Base-by-base conservation (phyloP, 2,329 filamentous ascomycete species). In the Bipolaris bicolor region DNA sequence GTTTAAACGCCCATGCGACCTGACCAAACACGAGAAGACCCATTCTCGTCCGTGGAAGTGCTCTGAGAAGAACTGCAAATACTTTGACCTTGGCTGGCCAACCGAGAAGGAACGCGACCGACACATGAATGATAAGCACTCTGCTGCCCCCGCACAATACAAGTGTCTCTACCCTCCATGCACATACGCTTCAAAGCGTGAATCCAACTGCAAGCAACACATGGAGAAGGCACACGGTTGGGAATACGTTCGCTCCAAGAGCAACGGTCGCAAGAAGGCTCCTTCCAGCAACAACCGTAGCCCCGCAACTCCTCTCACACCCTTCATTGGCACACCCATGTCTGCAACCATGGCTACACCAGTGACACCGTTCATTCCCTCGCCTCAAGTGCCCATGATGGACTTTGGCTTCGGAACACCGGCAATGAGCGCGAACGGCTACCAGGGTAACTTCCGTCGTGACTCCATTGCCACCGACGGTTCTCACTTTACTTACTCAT, bases 21-120 rank as follows among this genome's bases (percentile, higher is more conserved):
- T 98, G 57, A 97, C 92, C 65, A 98, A 98, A 83, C 95, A 99
- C 79, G 90, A 96, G 80, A 99, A 98, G 83, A 98, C 94, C 0
- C 95, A 99, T 77, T 92, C 91, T 54, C 90, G 95, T 34, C 95
- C 94, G 9, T 97, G 91, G 90, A 99, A 99, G 82, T 99, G 95
- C 78, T 85, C 88, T 6, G 82, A 91, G 20, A 73, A 84, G 39
- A 88, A 86, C 44, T 98, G 95, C 90, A 96, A 96, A 75, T 98
- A 97, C 77, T 87, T 90, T 75, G 85, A 89, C 33, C 87, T 90
- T 68, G 95, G 95, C 48, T 98, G 94, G 90, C 94, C 95, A 4
- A 98, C 95, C 0, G 93, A 98, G 79, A 98, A 99, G 80, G 95
- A 98, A 80, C 90, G 93, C 78, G 93, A 97, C 69, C 90, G 95